These are phyloP conservation scores for Termitomyces sp. DNA, from an alignment of 768 basidiomycete species.

Conservation along the genomic window DNA sequence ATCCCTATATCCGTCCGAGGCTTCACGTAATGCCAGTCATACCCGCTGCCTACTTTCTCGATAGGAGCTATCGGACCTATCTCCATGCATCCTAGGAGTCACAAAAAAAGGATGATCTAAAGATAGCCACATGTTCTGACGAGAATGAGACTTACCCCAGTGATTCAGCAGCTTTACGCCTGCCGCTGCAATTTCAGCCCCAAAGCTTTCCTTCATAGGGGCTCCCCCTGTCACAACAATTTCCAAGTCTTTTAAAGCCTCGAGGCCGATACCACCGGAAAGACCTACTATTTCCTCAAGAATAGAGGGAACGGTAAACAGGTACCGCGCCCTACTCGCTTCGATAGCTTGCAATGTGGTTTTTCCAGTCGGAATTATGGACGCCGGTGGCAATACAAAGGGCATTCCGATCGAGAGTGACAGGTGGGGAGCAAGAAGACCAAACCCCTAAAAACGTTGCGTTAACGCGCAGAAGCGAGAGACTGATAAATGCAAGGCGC, in stretches of 20 bases:
- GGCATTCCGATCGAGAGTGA: slow-evolving; percentile 33
- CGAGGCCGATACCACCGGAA: slow-evolving; percentile 19
- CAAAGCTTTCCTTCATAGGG: slow-evolving; percentile 31
- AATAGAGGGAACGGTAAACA: slow-evolving; percentile 34
- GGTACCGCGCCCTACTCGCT: slow-evolving; percentile 22
- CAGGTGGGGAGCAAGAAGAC: slow-evolving; percentile 27
- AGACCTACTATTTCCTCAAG: slow-evolving; percentile 28
- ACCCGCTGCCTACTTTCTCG: slow-evolving; percentile 20
- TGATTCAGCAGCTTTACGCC: slow-evolving; percentile 33
- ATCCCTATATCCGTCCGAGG: slow-evolving; percentile 27
- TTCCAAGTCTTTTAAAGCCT: slow-evolving; percentile 23
- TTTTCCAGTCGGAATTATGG: slow-evolving; percentile 29
- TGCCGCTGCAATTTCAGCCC: slow-evolving; percentile 20
- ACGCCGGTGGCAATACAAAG: slow-evolving; percentile 28
- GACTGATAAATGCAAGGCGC: slow-evolving; percentile 1
- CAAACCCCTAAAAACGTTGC: slow-evolving; percentile 25
- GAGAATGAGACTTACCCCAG: slow-evolving; percentile 24
- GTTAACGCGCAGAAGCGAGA: neutral
- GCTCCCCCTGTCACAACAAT: slow-evolving; percentile 33
- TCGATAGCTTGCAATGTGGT: slow-evolving; percentile 19
- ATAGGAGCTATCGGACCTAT: slow-evolving; percentile 33
- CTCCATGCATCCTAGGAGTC: slow-evolving; percentile 26
- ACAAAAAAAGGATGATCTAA: neutral
- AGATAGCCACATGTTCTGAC: neutral
- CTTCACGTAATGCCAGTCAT: slow-evolving; percentile 33